phyloP scores from a whole-genome alignment of 2,329 filamentous ascomycete species.

The Coniochaeta prunicola region DNA sequence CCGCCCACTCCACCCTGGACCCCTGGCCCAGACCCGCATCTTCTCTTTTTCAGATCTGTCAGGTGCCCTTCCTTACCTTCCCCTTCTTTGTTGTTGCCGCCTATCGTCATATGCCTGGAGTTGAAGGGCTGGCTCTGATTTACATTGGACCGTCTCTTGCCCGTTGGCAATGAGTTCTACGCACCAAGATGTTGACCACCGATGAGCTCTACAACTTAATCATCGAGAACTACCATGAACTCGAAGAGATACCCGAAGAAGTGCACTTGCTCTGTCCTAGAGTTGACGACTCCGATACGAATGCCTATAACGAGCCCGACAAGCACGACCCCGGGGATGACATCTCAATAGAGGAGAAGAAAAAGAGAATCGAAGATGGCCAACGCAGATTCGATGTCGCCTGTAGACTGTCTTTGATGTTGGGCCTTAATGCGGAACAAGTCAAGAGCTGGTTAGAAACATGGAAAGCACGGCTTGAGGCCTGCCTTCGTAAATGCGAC shows the following conservation, averaged over 20 bases:
- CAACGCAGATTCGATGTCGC: constrained; percentile 52
- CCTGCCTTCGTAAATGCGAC: constrained; percentile 56
- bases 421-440: constrained; percentile 57
- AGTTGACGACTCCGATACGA: constrained; percentile 51
- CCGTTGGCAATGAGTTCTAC: neutral
- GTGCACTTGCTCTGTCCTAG: constrained; percentile 64
- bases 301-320: constrained; percentile 53
- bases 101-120: neutral
- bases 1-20: neutral
- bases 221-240: constrained; percentile 13
- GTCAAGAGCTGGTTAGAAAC: constrained; percentile 52
- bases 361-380: constrained; percentile 45
- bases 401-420: constrained; percentile 60
- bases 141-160: neutral
- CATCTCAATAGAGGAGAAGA: constrained; percentile 43
- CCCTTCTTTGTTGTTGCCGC: neutral
- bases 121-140: neutral
- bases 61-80: too few species aligned
- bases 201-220: constrained; percentile 11
- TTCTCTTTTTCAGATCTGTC: neutral
- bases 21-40: neutral
- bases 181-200: constrained; percentile 3
- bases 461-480: constrained; percentile 50
- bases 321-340: constrained; percentile 37
- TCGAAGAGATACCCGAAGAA: constrained; percentile 25